Evolutionary conservation across 345 rosid genomes (phyloP).

Genomic region (Sonneratia caseolaris): DNA sequence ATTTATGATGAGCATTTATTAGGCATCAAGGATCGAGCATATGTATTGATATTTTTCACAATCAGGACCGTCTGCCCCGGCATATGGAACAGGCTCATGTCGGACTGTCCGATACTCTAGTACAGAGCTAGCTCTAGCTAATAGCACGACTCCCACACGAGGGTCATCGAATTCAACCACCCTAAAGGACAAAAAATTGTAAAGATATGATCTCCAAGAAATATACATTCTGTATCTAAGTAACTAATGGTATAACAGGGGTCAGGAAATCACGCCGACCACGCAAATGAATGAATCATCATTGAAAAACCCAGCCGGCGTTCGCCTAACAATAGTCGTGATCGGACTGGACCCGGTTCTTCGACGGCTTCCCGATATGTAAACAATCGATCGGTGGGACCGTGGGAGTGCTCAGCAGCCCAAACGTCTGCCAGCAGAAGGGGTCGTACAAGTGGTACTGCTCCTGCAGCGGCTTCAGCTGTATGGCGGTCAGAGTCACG

Average conservation of each 20-base stretch:
- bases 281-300: conserved; percentile 33
- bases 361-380: conserved; percentile 77
- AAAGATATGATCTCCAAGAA: conserved; percentile 10
- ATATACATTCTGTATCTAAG: conserved; percentile 23
- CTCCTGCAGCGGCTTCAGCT: conserved; percentile 65
- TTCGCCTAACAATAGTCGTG: conserved; percentile 42
- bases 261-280: conserved; percentile 43
- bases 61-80: not conserved
- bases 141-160: not conserved
- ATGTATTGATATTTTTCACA: conserved; percentile 7
- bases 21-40: conserved; percentile 15
- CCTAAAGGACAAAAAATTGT: conserved; percentile 19
- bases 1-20: conserved; percentile 9
- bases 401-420: conserved; percentile 66
- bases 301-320: not conserved
- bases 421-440: conserved; percentile 92
- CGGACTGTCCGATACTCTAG: not conserved
- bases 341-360: conserved; percentile 50
- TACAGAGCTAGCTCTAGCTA: conserved; percentile 7
- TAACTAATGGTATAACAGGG: conserved; percentile 40
- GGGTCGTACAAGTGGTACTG: conserved; percentile 68
- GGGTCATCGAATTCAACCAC: conserved; percentile 7
- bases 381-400: conserved; percentile 79
- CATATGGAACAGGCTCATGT: not conserved
- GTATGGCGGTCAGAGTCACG: conserved; percentile 52